Conservation (phyloP, 306 rosid genomes). For the Rosa rugosa region DNA sequence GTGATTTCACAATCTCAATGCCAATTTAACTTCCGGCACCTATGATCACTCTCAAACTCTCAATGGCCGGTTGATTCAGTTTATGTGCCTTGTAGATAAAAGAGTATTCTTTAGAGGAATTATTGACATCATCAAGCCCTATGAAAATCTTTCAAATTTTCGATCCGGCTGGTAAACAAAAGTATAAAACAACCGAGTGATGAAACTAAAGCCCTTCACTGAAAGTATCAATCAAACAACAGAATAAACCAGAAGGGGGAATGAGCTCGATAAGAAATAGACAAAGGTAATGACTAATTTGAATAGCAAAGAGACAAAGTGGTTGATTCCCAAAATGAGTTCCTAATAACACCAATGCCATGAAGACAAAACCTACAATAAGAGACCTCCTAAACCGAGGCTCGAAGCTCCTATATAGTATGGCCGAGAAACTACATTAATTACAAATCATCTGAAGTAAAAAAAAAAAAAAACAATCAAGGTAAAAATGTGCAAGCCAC, state of each 20-base stretch:
- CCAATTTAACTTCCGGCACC: background rate
- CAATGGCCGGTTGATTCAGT: background rate
- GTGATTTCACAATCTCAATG: background rate
- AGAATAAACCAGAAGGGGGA: background rate
- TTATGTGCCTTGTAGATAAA: background rate
- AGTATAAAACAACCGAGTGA: background rate
- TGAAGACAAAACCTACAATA: background rate
- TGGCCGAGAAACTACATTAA: background rate
- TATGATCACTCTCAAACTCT: background rate
- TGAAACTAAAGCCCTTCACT: background rate
- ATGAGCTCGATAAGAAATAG: background rate
- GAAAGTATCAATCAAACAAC: background rate
- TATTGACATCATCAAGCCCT: background rate
- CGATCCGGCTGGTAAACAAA: background rate
- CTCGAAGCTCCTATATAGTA: background rate
- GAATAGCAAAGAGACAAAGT: background rate
- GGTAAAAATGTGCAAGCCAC: conserved; percentile 35
- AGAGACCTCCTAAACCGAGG: background rate
- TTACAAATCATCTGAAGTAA: background rate
- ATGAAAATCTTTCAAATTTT: background rate
- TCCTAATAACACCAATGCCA: background rate
- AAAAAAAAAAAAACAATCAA: background rate
- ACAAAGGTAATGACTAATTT: background rate
- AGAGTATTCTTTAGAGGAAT: background rate
- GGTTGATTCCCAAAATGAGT: background rate